Percentiles rank a stretch among this genome's conserved stretches.
phyloP scores from a whole-genome alignment of 2,329 filamentous ascomycete species.

The Fusarium siculi region DNA sequence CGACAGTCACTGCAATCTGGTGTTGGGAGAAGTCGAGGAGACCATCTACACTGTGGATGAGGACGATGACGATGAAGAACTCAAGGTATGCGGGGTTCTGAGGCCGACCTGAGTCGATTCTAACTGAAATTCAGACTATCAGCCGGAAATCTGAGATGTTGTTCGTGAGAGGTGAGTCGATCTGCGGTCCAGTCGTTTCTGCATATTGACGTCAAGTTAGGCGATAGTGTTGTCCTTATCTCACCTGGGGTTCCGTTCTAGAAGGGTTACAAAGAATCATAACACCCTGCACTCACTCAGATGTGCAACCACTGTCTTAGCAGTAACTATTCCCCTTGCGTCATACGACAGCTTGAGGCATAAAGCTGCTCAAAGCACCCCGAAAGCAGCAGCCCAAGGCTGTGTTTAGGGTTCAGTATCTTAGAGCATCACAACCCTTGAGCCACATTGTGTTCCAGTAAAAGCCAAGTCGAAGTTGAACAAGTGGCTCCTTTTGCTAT shows the following conservation, averaged over 20 bases:
- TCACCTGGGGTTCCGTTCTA: slow-evolving; percentile 65
- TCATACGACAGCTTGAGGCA: slow-evolving; percentile 1
- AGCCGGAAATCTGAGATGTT: slow-evolving; percentile 99
- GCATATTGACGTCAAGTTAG: slow-evolving; percentile 53
- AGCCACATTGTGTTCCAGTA: neutral
- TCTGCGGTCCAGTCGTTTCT: neutral
- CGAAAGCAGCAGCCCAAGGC: neutral
- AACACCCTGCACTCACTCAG: neutral
- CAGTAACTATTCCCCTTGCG: neutral
- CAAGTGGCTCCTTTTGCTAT: neutral
- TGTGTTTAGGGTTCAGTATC: neutral
- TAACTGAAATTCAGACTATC: slow-evolving; percentile 71
- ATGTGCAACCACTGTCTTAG: neutral
- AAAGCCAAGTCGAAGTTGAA: neutral
- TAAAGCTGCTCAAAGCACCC: slow-evolving; percentile 1
- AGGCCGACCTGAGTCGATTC: neutral
- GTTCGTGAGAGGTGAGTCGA: slow-evolving; percentile 85
- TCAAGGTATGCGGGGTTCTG: slow-evolving; percentile 66
- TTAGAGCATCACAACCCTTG: neutral
- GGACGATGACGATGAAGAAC: slow-evolving; percentile 84
- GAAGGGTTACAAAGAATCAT: neutral
- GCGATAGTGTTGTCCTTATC: slow-evolving; percentile 78
- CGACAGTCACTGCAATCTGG: slow-evolving; percentile 97
- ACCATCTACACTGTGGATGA: slow-evolving; percentile 95
- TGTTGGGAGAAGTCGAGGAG: slow-evolving; percentile 96